A percentile compares a stretch with the other conserved stretches of the same genome.
phyloP scores from a whole-genome alignment of 2,329 filamentous ascomycete genomes.

The Pseudodiploospora longispora region DNA sequence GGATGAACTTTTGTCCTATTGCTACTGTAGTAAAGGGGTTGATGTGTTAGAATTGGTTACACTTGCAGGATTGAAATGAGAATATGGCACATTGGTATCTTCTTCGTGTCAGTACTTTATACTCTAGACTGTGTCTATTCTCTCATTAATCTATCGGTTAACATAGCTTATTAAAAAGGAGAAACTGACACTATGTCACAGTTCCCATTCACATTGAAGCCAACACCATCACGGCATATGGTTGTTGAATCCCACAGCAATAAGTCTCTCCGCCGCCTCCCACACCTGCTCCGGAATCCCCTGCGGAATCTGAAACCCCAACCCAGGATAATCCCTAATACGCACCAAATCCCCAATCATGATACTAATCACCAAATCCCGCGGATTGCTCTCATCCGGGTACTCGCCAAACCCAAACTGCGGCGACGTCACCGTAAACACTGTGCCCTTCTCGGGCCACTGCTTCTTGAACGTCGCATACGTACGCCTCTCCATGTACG shows the following conservation, averaged over 20 bases:
- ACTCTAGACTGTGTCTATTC: no score
- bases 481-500: slow-evolving; percentile 39
- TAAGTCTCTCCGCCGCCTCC: slow-evolving; percentile 32
- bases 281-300: slow-evolving; percentile 33
- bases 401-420: slow-evolving; percentile 31
- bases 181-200: no score
- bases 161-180: no score
- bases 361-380: slow-evolving; percentile 33
- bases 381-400: slow-evolving; percentile 32
- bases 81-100: no score
- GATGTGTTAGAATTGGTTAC: no score
- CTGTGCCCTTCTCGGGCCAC: slow-evolving; percentile 29
- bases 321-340: slow-evolving; percentile 33
- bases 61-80: no score
- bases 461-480: slow-evolving; percentile 39
- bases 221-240: slow-evolving; percentile 27
- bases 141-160: no score
- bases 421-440: slow-evolving; percentile 34
- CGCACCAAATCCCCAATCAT: slow-evolving; percentile 37
- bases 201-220: not conserved
- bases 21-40: no score
- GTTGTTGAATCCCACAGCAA: slow-evolving; percentile 28
- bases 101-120: no score
- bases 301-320: slow-evolving; percentile 36
- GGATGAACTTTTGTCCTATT: not conserved